phyloP scores from a whole-genome alignment of 257 asterid genomes.

The Nicotiana paniculata region DNA sequence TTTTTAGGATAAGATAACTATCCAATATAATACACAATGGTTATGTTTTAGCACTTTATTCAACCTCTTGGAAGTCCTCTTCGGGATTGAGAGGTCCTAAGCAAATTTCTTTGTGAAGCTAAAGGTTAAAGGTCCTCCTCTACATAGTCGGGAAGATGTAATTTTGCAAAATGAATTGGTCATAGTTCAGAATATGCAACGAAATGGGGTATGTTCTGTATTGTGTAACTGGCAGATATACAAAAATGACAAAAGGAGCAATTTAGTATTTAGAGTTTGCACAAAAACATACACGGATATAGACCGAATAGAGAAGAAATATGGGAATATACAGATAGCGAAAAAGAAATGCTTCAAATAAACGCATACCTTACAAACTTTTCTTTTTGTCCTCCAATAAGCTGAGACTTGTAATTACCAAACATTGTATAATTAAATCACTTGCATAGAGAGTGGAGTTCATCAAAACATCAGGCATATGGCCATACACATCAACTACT shows the following conservation, averaged over 20 bases:
- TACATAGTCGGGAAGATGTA: not conserved
- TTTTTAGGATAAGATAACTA: too few species aligned
- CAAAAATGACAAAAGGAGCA: too few species aligned
- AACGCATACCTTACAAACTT: slow-evolving; percentile 60
- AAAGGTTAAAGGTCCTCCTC: not conserved
- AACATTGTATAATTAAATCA: slow-evolving; percentile 38
- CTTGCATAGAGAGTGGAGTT: slow-evolving; percentile 24
- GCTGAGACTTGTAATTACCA: slow-evolving; percentile 52
- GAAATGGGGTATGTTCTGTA: not conserved
- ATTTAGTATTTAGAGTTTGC: not conserved
- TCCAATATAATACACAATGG: too few species aligned
- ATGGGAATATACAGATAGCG: not conserved
- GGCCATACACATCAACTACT: not conserved
- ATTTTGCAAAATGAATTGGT: not conserved
- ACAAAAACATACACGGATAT: not conserved
- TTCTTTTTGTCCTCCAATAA: slow-evolving; percentile 76
- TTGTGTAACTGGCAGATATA: not conserved
- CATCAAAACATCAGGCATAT: slow-evolving; percentile 15
- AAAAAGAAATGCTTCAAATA: not conserved
- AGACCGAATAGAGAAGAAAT: not conserved
- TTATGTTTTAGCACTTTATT: too few species aligned
- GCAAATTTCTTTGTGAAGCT: not conserved
- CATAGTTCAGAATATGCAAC: not conserved
- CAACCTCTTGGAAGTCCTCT: not conserved
- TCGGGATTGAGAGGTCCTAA: not conserved